These are phyloP conservation scores for Globisporangium solare DNA, from an alignment of 352 stramenopile species.

Conservation along the genomic window DNA sequence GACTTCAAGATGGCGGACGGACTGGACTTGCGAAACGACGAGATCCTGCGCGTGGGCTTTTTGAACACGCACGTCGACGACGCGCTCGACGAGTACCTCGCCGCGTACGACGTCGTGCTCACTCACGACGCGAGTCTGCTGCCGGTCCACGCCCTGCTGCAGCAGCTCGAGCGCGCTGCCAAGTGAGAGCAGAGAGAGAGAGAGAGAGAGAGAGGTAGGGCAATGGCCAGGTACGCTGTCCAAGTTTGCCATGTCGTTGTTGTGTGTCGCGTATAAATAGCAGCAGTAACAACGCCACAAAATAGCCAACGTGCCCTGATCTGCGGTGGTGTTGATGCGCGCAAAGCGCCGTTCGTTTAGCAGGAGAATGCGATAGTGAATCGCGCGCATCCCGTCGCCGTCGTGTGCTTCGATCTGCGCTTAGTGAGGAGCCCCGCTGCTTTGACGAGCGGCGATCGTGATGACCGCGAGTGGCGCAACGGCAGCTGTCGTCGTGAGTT, in stretches of 20 bases:
- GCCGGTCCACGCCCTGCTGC: conserved; percentile 39
- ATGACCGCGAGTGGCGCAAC: conserved; percentile 8
- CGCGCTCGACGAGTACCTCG: conserved; percentile 54
- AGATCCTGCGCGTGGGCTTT: conserved; percentile 68
- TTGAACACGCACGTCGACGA: conserved; percentile 71
- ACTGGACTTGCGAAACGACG: conserved; percentile 33
- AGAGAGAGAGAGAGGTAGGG: not conserved
- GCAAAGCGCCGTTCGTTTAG: no score
- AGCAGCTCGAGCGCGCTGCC: conserved; percentile 30
- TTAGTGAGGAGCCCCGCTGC: no score
- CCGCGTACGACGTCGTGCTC: conserved; percentile 62
- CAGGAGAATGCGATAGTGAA: not conserved
- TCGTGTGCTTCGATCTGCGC: no score
- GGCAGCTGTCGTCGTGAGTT: conserved; percentile 5
- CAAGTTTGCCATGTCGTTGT: no score
- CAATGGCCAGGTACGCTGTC: no score
- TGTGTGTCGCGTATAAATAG: not conserved
- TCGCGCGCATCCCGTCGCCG: no score
- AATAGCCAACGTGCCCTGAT: not conserved
- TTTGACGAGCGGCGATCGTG: not conserved
- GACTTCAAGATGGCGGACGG: conserved; percentile 57
- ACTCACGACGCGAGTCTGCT: conserved; percentile 56
- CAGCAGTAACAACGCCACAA: not conserved
- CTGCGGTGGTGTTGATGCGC: no score
- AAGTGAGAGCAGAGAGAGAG: not conserved